Conservation (phyloP, 2,329 filamentous ascomycete genomes). For the Kalaharituber pfeilii region DNA sequence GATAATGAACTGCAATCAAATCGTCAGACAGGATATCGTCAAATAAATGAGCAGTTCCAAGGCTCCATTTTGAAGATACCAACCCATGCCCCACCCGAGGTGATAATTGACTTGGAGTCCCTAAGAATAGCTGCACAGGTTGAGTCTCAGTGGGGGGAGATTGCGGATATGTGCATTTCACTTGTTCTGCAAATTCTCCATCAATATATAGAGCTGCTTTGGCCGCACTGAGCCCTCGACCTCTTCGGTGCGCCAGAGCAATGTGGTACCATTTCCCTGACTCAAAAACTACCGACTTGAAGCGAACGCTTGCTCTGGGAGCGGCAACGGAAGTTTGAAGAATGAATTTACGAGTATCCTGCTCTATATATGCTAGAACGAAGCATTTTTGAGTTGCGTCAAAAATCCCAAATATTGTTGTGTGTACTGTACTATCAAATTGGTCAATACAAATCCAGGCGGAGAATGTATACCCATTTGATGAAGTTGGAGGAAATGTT, state of each 20-base stretch:
- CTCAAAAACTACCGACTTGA: conserved; percentile 65
- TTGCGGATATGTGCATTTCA: conserved; percentile 76
- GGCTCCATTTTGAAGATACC: conserved; percentile 65
- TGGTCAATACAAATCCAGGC: conserved; percentile 78
- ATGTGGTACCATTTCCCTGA: conserved; percentile 83
- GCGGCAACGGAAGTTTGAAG: conserved; percentile 87
- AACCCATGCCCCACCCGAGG: conserved; percentile 54
- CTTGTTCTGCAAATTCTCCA: conserved; percentile 82
- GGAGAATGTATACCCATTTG: conserved; percentile 74
- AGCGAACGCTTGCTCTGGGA: conserved; percentile 72
- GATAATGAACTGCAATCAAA: conserved; percentile 73
- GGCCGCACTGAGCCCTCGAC: conserved; percentile 55
- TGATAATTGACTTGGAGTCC: conserved; percentile 77
- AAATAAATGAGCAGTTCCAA: conserved; percentile 78
- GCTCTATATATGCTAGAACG: conserved; percentile 80
- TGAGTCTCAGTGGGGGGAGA: conserved; percentile 48
- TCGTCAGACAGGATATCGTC: conserved; percentile 81
- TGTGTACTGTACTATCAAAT: conserved; percentile 72
- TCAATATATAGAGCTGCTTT: conserved; percentile 81
- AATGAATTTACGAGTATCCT: conserved; percentile 84
- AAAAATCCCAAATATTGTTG: conserved; percentile 89
- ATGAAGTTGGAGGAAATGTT: conserved; percentile 62
- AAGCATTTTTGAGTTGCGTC: conserved; percentile 88
- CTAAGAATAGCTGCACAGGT: conserved; percentile 78
- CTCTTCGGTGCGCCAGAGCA: conserved; percentile 65